Evolutionary conservation across 75 land plant species (phyloP).

Genomic region (Cryptomeria japonica): DNA sequence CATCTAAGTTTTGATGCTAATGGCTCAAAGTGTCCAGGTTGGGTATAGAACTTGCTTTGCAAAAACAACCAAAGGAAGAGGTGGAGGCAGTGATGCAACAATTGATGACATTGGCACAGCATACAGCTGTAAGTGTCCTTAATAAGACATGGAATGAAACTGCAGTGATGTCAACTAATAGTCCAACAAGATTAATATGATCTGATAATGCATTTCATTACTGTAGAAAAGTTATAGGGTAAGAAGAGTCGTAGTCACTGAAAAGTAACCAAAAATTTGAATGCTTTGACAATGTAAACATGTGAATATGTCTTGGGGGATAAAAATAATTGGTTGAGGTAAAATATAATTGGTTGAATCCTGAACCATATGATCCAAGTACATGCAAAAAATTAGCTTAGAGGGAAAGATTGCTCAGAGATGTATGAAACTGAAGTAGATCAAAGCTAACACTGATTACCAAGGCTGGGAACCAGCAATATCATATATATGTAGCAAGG

Average conservation of each 20-base stretch:
- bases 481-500: neutral
- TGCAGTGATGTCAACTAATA: neutral
- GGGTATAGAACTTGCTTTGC: conserved; percentile 44
- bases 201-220: neutral
- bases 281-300: neutral
- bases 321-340: neutral
- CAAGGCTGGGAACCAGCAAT: neutral
- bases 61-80: conserved; percentile 57
- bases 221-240: neutral
- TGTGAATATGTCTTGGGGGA: neutral
- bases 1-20: conserved; percentile 7
- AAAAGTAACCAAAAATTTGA: neutral
- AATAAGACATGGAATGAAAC: neutral
- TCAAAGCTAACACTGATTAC: neutral
- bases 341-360: neutral
- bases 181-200: neutral
- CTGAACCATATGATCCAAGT: neutral
- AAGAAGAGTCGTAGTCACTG: neutral
- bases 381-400: neutral
- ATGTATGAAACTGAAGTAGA: neutral
- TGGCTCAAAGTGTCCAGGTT: conserved; percentile 45
- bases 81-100: conserved; percentile 68
- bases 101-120: conserved; percentile 68
- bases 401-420: neutral
- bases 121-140: conserved; percentile 73